These are phyloP conservation scores for Malassezia dermatis DNA, from an alignment of 1,284 basidiomycete genomes.

Conservation along the genomic window DNA sequence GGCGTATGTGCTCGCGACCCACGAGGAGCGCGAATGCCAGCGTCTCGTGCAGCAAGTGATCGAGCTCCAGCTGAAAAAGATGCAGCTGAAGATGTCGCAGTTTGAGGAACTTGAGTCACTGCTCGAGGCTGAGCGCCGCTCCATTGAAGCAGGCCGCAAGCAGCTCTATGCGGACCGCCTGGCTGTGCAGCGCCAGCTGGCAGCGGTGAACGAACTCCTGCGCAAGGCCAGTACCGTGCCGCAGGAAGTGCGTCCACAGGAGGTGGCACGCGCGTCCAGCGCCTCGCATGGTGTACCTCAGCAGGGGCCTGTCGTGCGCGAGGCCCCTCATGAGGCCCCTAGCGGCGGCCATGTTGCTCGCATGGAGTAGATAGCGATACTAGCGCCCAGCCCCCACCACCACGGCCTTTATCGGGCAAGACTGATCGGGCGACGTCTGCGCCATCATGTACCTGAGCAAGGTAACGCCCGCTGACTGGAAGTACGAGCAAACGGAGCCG, in stretches of 20 bases:
- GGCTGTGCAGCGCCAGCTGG: constrained; percentile 39
- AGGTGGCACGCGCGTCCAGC: constrained; percentile 24
- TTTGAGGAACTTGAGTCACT: constrained; percentile 44
- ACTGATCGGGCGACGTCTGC: neutral
- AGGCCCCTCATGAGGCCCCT: constrained; percentile 15
- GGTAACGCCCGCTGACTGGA: neutral
- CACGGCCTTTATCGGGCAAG: too few relatives aligned
- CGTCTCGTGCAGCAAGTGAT: constrained; percentile 73
- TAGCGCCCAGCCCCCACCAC: too few relatives aligned
- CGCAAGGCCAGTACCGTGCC: constrained; percentile 31
- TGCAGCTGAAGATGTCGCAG: constrained; percentile 50
- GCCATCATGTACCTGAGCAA: constrained; percentile 6
- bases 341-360: constrained; percentile 18
- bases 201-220: constrained; percentile 38
- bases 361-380: constrained; percentile 16
- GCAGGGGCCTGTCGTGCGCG: constrained; percentile 39
- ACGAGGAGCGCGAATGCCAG: constrained; percentile 72
- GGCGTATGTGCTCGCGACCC: constrained; percentile 67
- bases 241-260: constrained; percentile 24
- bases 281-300: constrained; percentile 34
- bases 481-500: neutral
- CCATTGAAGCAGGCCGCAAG: constrained; percentile 33
- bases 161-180: constrained; percentile 42
- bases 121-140: constrained; percentile 38
- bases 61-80: constrained; percentile 79